Evolutionary conservation across 139 green algal species (phyloP).

Genomic region (Chlamydomonas sp.): DNA sequence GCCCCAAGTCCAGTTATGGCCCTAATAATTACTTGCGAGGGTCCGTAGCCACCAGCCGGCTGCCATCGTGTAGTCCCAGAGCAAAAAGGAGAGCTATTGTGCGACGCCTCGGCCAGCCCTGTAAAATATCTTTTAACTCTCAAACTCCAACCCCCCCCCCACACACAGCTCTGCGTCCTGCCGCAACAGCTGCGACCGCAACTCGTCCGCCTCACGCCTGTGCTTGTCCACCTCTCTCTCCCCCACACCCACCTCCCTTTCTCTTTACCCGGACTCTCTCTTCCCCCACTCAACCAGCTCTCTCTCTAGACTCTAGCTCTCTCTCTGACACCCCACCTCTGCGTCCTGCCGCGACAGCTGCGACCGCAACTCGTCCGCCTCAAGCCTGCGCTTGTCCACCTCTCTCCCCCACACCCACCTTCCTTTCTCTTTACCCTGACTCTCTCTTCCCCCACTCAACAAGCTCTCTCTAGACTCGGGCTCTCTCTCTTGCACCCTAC

Average conservation of each 20-base stretch:
- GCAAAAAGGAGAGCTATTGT: neutral
- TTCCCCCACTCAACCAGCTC: conserved; percentile 1
- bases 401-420: neutral
- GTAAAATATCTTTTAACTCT: too few relatives aligned
- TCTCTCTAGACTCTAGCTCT: neutral
- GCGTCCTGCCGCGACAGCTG: neutral
- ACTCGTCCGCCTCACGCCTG: neutral
- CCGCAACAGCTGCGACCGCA: neutral
- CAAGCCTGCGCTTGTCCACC: neutral
- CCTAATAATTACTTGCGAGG: too few relatives aligned
- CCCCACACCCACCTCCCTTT: neutral
- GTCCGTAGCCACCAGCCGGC: too few relatives aligned
- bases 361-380: neutral
- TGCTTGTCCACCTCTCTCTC: neutral
- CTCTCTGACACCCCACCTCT: too few relatives aligned
- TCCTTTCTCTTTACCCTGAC: neutral
- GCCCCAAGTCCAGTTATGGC: too few relatives aligned
- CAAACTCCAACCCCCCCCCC: too few relatives aligned
- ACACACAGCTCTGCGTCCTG: neutral
- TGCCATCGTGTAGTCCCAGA: neutral
- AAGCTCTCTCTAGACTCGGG: neutral
- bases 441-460: neutral
- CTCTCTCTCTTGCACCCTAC: too few relatives aligned
- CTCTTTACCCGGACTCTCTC: neutral
- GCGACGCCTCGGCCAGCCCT: neutral